These are phyloP conservation scores for Boletus huronensis DNA, from an alignment of 768 basidiomycete species.

Conservation along the genomic window DNA sequence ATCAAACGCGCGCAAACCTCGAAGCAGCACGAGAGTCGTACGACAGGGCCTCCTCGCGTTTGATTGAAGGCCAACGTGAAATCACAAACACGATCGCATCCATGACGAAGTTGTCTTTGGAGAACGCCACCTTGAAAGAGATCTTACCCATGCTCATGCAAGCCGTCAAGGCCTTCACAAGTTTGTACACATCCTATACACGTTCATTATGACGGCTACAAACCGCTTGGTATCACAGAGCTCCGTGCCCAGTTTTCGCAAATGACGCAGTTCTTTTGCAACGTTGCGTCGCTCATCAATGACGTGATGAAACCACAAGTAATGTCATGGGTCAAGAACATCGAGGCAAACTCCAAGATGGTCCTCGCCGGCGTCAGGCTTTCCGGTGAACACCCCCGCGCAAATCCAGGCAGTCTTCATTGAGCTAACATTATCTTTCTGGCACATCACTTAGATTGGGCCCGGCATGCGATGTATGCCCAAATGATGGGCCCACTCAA, in stretches of 20 bases:
- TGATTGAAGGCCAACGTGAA: slow-evolving; percentile 19
- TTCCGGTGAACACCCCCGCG: not conserved
- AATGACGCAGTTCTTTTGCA: slow-evolving; percentile 17
- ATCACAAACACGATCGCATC: too few relatives aligned
- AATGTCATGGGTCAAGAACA: slow-evolving; percentile 11
- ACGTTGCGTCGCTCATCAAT: slow-evolving; percentile 16
- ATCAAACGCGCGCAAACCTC: slow-evolving; percentile 21
- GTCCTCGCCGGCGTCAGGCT: slow-evolving; percentile 17
- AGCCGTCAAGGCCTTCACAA: slow-evolving; percentile 18
- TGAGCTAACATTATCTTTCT: not conserved
- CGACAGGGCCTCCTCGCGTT: slow-evolving; percentile 8
- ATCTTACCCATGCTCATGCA: slow-evolving; percentile 17
- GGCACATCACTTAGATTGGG: slow-evolving; percentile 4
- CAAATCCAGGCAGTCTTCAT: not conserved
- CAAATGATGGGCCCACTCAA: slow-evolving; percentile 24
- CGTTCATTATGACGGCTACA: not conserved
- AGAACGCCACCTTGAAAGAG: slow-evolving; percentile 19
- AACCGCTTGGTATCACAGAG: not conserved
- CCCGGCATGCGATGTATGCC: slow-evolving; percentile 18
- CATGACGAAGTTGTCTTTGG: slow-evolving; percentile 19
- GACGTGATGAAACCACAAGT: slow-evolving; percentile 22
- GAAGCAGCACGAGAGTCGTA: slow-evolving; percentile 17
- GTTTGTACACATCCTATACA: not conserved
- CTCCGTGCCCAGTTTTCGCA: slow-evolving; percentile 20
- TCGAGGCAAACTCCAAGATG: slow-evolving; percentile 16